These are phyloP conservation scores for Cryphonectria japonica DNA, from an alignment of 2,329 filamentous ascomycete species.

Conservation along the genomic window DNA sequence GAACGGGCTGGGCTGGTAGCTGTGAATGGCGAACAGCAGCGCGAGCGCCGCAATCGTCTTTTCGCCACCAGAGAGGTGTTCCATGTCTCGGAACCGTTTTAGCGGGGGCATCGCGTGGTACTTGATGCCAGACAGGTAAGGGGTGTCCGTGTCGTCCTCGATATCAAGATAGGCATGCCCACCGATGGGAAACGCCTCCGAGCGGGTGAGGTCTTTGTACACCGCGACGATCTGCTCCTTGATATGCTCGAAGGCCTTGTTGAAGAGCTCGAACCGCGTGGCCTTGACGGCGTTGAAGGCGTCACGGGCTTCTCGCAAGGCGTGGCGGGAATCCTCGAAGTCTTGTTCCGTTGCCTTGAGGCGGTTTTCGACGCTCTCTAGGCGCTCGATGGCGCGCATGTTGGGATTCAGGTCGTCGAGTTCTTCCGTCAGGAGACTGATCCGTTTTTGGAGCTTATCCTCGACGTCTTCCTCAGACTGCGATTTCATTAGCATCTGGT, in stretches of 20 bases:
- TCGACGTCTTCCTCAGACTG: conserved; percentile 74
- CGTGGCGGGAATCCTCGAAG: conserved; percentile 80
- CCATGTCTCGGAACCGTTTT: conserved; percentile 99
- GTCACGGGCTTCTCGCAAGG: conserved; percentile 76
- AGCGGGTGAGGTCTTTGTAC: conserved; percentile 93
- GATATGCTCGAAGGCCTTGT: conserved; percentile 93
- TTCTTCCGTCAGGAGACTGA: conserved; percentile 73
- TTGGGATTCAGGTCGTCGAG: conserved; percentile 96
- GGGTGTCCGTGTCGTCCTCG: conserved; percentile 91
- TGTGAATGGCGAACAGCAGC: conserved; percentile 95
- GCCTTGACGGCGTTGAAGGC: conserved; percentile 82
- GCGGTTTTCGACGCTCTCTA: conserved; percentile 82
- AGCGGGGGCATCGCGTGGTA: conserved; percentile 99
- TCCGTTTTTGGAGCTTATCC: conserved; percentile 75
- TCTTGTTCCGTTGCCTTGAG: conserved; percentile 85
- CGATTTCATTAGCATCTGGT: conserved; percentile 35
- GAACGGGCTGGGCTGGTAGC: conserved; percentile 93
- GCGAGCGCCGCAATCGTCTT: conserved; percentile 98
- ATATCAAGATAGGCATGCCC: conserved; percentile 89
- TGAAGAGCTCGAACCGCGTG: conserved; percentile 87
- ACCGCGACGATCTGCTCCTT: conserved; percentile 91
- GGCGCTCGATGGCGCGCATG: conserved; percentile 90
- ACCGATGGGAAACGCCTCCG: conserved; percentile 88
- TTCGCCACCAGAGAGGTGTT: conserved; percentile 94
- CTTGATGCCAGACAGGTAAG: conserved; percentile 93